A percentile compares a stretch with the other conserved stretches of the same genome.
These are phyloP conservation scores for Pholiota adiposa DNA, from an alignment of 1,284 basidiomycete genomes.

Conservation along the genomic window DNA sequence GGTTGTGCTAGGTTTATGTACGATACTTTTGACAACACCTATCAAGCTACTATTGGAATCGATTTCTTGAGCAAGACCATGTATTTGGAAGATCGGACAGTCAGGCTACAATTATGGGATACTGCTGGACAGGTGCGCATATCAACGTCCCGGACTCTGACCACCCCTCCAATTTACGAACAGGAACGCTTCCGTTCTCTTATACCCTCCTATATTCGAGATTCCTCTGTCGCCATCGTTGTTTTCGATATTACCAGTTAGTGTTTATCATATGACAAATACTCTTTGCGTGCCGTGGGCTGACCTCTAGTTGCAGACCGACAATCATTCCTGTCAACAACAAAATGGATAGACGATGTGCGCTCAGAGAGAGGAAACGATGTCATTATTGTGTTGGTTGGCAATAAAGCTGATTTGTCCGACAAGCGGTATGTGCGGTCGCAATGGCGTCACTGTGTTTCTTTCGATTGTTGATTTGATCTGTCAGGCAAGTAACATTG, in stretches of 20 bases:
- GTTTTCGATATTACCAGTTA: slow-evolving; percentile 98
- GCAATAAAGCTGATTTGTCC: slow-evolving; percentile 98
- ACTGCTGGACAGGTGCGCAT: slow-evolving; percentile 87
- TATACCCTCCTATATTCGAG: slow-evolving; percentile 98
- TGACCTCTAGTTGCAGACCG: slow-evolving; percentile 65
- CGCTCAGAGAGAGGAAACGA: slow-evolving; percentile 97
- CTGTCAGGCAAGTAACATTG: slow-evolving; percentile 90
- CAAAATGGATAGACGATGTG: slow-evolving; percentile 99
- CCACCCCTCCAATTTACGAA: not conserved
- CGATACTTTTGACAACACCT: slow-evolving; percentile 99
- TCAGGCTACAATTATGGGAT: slow-evolving; percentile 98
- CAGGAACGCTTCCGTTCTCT: slow-evolving; percentile 97
- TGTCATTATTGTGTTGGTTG: slow-evolving; percentile 98
- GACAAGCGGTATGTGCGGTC: slow-evolving; percentile 75
- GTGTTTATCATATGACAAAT: slow-evolving; percentile 33
- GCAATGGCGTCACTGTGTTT: not conserved
- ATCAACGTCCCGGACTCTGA: not conserved
- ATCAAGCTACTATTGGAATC: slow-evolving; percentile 99
- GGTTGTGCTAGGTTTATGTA: slow-evolving; percentile 86
- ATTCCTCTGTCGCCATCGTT: slow-evolving; percentile 97
- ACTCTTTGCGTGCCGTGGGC: not conserved
- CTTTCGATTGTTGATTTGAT: not conserved
- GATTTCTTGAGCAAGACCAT: slow-evolving; percentile 99
- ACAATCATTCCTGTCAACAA: slow-evolving; percentile 94
- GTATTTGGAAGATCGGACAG: slow-evolving; percentile 99